Evolutionary conservation across 768 basidiomycete species (phyloP).

Genomic region (Rhodotorula toruloides): DNA sequence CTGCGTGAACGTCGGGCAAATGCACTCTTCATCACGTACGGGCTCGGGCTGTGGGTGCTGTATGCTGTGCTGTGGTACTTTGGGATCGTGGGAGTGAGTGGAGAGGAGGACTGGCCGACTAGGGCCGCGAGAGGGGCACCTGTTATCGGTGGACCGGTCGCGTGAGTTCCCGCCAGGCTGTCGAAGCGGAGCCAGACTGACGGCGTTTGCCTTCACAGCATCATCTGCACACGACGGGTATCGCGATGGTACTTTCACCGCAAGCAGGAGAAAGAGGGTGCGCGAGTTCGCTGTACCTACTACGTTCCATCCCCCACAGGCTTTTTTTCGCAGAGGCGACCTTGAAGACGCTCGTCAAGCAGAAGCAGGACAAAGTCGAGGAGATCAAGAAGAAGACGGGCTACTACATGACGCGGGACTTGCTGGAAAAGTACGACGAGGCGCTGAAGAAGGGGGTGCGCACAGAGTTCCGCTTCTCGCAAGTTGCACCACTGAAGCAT

Average conservation of each 20-base stretch:
- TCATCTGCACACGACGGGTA: constrained; percentile 38
- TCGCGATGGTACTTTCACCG: constrained; percentile 37
- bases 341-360: constrained; percentile 70
- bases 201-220: too few relatives aligned
- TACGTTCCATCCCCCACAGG: background rate
- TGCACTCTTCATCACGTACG: constrained; percentile 69
- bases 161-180: constrained; percentile 55
- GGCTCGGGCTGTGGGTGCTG: constrained; percentile 64
- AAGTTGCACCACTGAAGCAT: too few relatives aligned
- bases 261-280: constrained; percentile 38
- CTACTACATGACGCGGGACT: constrained; percentile 82
- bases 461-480: background rate
- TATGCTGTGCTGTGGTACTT: constrained; percentile 45
- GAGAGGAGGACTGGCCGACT: constrained; percentile 47
- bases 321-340: constrained; percentile 20
- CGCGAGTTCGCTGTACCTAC: too few relatives aligned
- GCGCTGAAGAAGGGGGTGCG: constrained; percentile 37
- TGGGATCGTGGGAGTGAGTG: constrained; percentile 23
- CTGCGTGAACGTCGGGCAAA: constrained; percentile 74
- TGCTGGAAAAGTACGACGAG: constrained; percentile 86
- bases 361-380: constrained; percentile 78
- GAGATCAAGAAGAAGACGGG: constrained; percentile 98
- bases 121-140: constrained; percentile 52
- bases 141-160: constrained; percentile 66
- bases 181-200: too few relatives aligned